Base-by-base conservation (phyloP, 768 basidiomycete species). In the Mycena sanguinolenta region DNA sequence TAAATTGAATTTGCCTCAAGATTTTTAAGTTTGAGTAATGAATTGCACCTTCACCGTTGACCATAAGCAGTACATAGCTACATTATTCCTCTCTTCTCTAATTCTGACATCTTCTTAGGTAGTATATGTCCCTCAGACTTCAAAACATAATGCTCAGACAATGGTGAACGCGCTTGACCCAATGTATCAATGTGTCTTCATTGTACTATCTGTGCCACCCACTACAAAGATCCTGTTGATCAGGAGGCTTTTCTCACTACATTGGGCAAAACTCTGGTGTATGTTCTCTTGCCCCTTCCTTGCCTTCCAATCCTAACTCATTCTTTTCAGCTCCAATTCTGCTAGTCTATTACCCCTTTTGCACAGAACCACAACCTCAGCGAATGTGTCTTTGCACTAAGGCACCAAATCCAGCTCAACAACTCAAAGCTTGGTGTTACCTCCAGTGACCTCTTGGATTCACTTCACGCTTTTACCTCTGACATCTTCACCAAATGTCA, bases 381-480 rank as follows among this genome's bases (percentile, higher is more conserved):
- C 27, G 58, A 59, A 39, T 52, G 57, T 13, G 50, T 60, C 13
- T 67, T 63, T 21, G 16, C 55, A 6, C 34, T 69, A 21, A 61
- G 67, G 0, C 9, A 54, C 4, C 2, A 6, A 2, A 21, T 69
- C 34, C 46, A 28, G 1, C 23, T 4, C 0, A 69, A 58, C 21
- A 57, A 52, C 16, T 3, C 28, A n/a, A n/a, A n/a, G n/a, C n/a
- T n/a, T n/a, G n/a, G n/a, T n/a, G n/a, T 1, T 32, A 39, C 2
- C 55, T 64, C 13, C 2, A 4, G 2, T 32, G 12, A 30, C 34
- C 63, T n/a, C 32, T 38, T 6, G 23, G 53, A 63, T 0, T 16
- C 17, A 0, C 42, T 49, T n/a, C n/a, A n/a, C 7, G 0, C 23
- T 4, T 6, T 25, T 9, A 27, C 55, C 23, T 2, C 13, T 2